These are phyloP conservation scores for Fusarium denticulatum DNA, from an alignment of 2,329 filamentous ascomycete genomes.

Conservation along the genomic window DNA sequence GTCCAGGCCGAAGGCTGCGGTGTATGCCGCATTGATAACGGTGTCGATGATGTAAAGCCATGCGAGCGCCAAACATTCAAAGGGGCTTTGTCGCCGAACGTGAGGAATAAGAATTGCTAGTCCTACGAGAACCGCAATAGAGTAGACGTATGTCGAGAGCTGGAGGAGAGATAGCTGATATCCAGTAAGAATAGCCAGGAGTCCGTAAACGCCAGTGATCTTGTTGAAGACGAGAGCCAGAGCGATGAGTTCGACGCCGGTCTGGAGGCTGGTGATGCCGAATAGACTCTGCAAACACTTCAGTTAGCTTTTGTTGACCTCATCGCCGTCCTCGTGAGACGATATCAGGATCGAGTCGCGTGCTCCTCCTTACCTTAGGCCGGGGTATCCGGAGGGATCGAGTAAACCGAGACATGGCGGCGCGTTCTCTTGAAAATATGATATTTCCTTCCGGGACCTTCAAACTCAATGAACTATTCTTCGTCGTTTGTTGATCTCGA, in stretches of 20 bases:
- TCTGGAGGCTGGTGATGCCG: constrained; percentile 85
- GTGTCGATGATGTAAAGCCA: constrained; percentile 89
- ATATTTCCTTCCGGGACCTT: constrained; percentile 2
- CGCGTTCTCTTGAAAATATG: constrained; percentile 5
- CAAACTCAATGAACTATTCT: neutral
- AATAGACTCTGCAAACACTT: constrained; percentile 74
- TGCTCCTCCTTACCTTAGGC: constrained; percentile 50
- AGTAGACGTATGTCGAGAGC: constrained; percentile 92
- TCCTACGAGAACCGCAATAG: constrained; percentile 73
- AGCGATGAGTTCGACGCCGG: constrained; percentile 85
- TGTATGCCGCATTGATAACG: constrained; percentile 83
- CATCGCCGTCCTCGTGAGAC: neutral
- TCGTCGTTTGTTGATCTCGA: constrained; percentile 6
- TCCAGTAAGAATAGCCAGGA: constrained; percentile 89
- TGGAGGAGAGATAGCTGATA: constrained; percentile 84
- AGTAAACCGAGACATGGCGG: constrained; percentile 50
- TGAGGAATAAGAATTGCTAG: constrained; percentile 79
- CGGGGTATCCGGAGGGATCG: constrained; percentile 53
- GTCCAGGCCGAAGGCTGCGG: constrained; percentile 79
- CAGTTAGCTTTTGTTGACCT: constrained; percentile 25
- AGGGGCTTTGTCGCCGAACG: constrained; percentile 79
- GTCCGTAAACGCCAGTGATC: constrained; percentile 87
- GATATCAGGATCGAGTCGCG: constrained; percentile 3
- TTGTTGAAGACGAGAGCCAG: constrained; percentile 91
- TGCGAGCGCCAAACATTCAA: constrained; percentile 82